Evolutionary conservation across 73 alveolate genomes (phyloP), one percentile per base, ranked within the genome.

Genomic region (Urostyla sp.): DNA sequence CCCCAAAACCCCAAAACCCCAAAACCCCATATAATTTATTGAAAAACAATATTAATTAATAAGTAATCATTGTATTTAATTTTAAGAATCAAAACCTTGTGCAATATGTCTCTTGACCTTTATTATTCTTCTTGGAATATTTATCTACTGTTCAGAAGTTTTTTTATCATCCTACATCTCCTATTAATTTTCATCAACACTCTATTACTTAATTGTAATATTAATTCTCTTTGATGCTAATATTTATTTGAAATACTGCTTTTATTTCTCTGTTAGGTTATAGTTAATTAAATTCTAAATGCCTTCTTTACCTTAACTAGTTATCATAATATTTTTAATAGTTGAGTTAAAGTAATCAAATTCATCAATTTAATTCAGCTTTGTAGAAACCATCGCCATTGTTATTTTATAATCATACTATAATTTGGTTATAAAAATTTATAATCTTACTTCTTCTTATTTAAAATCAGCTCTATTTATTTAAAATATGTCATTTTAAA

Each of bases 371-470:
- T 63, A 57, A 43, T 43, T 63, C 4, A 63, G 1, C 15, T 60
- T 34, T 40, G 79, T 37, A n/a, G 44, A 23, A 45, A 63, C 44
- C 23, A 38, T 40, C 3, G 15, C 27, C 21, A 43, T 8, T 5
- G 35, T 63, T 3, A 63, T 37, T 23, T 63, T 21, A 21, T 43
- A 63, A 21, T 63, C 79, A 63, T 63, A 63, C 79, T 63, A 63
- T 40, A 63, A 38, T 35, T 3, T 58, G 15, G 26, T 63, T 40
- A 63, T 43, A 27, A 4, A 4, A 5, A 10, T 28, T 43, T 11
- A 43, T 28, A 8, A 38, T n/a, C 30, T 63, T 63, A 63, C 79
- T 46, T 63, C 79, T 43, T 63, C 79, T 63, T 63, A 28, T 38
- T 63, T 63, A 27, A 63, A 63, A 43, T 63, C 79, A 27, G 79